These are phyloP conservation scores for Chalciporus sphaerocephalus DNA, from an alignment of 768 basidiomycete species.

Conservation along the genomic window DNA sequence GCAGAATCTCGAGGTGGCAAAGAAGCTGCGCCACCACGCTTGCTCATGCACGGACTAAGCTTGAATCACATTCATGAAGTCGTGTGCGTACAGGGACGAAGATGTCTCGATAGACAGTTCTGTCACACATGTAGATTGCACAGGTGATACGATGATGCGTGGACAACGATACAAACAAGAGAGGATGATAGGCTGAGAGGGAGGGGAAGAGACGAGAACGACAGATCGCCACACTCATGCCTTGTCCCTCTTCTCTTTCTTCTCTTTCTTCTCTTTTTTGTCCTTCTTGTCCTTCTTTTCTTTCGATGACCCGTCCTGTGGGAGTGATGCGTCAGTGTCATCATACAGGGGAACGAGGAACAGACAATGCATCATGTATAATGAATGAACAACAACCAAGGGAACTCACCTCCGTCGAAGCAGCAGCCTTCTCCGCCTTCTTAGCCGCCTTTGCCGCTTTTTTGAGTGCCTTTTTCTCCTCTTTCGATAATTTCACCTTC, in stretches of 20 bases:
- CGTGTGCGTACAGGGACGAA: too few species aligned
- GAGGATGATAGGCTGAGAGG: neutral
- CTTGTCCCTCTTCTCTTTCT: conserved; percentile 41
- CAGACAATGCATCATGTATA: neutral
- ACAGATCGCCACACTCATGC: conserved; percentile 21
- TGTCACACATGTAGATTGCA: too few species aligned
- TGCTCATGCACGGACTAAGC: too few species aligned
- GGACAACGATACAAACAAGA: neutral
- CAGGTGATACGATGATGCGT: neutral
- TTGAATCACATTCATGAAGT: too few species aligned
- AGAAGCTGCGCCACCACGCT: too few species aligned
- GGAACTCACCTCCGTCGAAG: conserved; percentile 34
- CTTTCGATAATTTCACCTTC: conserved; percentile 75
- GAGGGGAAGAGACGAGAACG: neutral
- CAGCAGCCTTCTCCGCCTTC: conserved; percentile 41
- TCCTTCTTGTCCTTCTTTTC: conserved; percentile 40
- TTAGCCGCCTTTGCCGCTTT: conserved; percentile 67
- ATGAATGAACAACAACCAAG: conserved; percentile 7
- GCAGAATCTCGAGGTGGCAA: too few species aligned
- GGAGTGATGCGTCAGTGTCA: neutral
- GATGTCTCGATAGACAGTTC: too few species aligned
- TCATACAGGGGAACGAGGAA: too few species aligned
- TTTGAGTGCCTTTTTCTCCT: conserved; percentile 83
- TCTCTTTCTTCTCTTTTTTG: conserved; percentile 34
- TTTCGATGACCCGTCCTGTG: conserved; percentile 33